phyloP scores from a whole-genome alignment of 1,284 basidiomycete species.

The Fomes fomentarius region DNA sequence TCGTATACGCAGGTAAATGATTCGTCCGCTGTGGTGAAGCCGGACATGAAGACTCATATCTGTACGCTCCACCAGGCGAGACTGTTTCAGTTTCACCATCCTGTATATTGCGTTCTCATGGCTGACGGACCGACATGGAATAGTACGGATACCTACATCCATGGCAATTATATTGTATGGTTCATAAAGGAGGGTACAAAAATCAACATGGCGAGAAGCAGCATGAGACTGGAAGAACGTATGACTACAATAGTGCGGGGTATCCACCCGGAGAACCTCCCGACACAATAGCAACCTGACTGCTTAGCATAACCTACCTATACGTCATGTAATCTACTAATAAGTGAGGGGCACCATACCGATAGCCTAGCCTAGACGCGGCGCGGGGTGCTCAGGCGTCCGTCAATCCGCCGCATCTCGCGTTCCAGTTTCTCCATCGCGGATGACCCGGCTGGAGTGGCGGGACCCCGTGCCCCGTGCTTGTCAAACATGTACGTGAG shows the following conservation, averaged over 20 bases:
- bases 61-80: not conserved
- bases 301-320: slow-evolving; percentile 2
- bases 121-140: slow-evolving; percentile 1
- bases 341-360: slow-evolving; percentile 8
- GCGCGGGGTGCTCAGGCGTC: slow-evolving; percentile 69
- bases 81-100: not conserved
- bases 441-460: slow-evolving; percentile 23
- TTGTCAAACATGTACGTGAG: slow-evolving; percentile 86
- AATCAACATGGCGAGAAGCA: slow-evolving; percentile 2
- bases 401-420: slow-evolving; percentile 77
- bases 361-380: slow-evolving; percentile 15
- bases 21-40: not conserved
- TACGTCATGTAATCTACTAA: slow-evolving; percentile 17
- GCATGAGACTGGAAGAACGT: slow-evolving; percentile 6
- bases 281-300: slow-evolving; percentile 10
- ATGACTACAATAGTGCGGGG: slow-evolving; percentile 22
- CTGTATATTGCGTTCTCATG: not conserved
- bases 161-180: slow-evolving; percentile 4
- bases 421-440: slow-evolving; percentile 71
- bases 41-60: slow-evolving; percentile 1
- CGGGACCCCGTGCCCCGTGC: slow-evolving; percentile 62
- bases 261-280: slow-evolving; percentile 13
- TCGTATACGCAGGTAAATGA: not conserved
- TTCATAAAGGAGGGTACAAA: slow-evolving; percentile 8
- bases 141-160: not conserved